These are phyloP conservation scores for Termitomyces titanicus DNA, from an alignment of 768 basidiomycete genomes.

Conservation along the genomic window DNA sequence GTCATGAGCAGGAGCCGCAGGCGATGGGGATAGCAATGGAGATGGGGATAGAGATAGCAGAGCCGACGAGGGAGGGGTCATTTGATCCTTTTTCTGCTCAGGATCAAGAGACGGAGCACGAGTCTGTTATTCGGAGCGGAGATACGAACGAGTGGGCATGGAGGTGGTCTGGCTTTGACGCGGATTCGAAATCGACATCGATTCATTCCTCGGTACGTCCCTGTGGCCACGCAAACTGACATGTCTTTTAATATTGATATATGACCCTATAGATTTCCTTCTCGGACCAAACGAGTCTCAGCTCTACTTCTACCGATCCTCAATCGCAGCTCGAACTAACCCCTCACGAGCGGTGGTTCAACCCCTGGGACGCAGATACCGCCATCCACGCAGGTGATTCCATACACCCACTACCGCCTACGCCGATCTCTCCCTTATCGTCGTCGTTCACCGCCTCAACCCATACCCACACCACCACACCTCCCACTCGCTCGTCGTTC, in stretches of 20 bases:
- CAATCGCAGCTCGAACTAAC: background rate
- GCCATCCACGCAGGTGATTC: background rate
- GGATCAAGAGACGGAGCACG: background rate
- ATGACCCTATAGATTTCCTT: background rate
- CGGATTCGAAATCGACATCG: background rate
- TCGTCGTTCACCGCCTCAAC: background rate
- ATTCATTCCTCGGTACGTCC: background rate
- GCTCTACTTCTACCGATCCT: background rate
- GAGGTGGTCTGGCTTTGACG: background rate
- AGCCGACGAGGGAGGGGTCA: constrained; percentile 10
- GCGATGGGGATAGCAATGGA: background rate
- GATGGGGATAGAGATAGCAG: constrained; percentile 1
- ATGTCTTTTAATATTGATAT: no score
- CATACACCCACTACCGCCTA: background rate
- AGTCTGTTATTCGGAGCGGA: background rate
- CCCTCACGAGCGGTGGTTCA: background rate
- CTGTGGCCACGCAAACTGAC: no score
- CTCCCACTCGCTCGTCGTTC: background rate
- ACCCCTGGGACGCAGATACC: background rate
- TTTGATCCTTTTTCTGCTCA: background rate
- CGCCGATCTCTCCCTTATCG: background rate
- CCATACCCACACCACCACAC: background rate
- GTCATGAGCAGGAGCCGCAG: background rate
- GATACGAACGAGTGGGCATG: background rate
- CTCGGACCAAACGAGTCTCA: background rate